Percentiles rank a stretch among this genome's conserved stretches.
phyloP scores from a whole-genome alignment of 1,139 yeast genomes.

The Taiozyma onychis region DNA sequence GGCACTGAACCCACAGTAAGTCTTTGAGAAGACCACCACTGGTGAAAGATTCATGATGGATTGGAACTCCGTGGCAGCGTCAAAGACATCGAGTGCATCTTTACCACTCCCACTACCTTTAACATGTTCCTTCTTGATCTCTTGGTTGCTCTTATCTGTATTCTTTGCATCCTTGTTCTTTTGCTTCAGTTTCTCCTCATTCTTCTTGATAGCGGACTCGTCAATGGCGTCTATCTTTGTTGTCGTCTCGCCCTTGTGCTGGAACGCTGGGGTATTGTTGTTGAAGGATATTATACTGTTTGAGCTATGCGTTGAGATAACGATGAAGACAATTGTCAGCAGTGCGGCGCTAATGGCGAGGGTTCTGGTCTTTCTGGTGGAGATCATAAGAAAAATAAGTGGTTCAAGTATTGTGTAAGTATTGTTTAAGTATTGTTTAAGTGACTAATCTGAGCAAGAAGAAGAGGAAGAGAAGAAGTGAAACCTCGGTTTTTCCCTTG shows the following conservation, averaged over 20 bases:
- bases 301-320: constrained; percentile 15
- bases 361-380: constrained; percentile 19
- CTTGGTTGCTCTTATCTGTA: constrained; percentile 3
- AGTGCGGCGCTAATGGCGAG: constrained; percentile 20
- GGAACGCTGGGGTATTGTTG: background rate
- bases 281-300: background rate
- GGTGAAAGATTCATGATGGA: constrained; percentile 61
- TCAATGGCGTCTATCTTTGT: constrained; percentile 16
- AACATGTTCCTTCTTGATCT: background rate
- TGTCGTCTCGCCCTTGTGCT: constrained; percentile 10
- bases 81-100: constrained; percentile 32
- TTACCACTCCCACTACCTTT: background rate
- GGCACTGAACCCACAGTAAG: constrained; percentile 71
- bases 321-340: constrained; percentile 17
- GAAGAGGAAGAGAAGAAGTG: background rate
- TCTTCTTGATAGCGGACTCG: constrained; percentile 17
- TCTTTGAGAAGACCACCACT: constrained; percentile 64
- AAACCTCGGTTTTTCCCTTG: background rate
- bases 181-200: constrained; percentile 18
- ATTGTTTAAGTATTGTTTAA: background rate
- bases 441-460: background rate
- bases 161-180: constrained; percentile 8
- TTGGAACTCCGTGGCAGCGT: constrained; percentile 55
- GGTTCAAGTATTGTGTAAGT: too few relatives aligned
- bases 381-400: constrained; percentile 7